Base-by-base conservation (phyloP, 2,329 filamentous ascomycete species). In the Claviceps fusiformis region DNA sequence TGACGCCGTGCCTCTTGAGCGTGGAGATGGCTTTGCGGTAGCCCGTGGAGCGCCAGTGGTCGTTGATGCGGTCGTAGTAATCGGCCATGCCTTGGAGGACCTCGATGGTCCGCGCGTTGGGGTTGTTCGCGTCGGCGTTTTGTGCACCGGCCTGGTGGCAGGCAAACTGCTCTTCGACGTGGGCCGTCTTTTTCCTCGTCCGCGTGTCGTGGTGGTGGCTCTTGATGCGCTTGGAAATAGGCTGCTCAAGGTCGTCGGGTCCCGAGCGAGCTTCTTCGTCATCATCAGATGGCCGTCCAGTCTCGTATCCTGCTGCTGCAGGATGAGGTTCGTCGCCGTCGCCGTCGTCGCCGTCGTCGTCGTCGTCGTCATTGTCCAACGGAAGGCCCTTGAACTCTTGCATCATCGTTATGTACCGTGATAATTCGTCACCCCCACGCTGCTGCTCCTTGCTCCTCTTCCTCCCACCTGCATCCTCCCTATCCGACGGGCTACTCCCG, bases 1-100 rank as follows among this genome's bases (percentile, higher is more conserved):
- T 85, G 50, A 61, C 62, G 0, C 72, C 65, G 58, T 91, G 85
- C 50, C 80, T 83, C 48, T 81, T 81, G 13, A 97, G 75, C 3
- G 81, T 86, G n/a, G 75, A 73, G 53, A 95, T 86, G 13, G 81
- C 89, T 65, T 84, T 87, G 39, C 88, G 82, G 66, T 95, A 96
- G 5, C 86, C 84, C 0, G 79, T 72, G 0, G 78, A 78, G 3
- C 89, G 82, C 87, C 88, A 96, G 41, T 82, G 78, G 63, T 96
- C 90, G 44, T 82, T 77, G n/a, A 80, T 81, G 7, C 83, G 77
- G 5, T 78, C 79, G 66, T 95, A 95, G 67, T 92, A 86, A 54
- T 84, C 78, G 46, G 81, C 78, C 87, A 96, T 90, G 60, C 86
- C 76, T 62, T 89, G 80, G 5, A 96, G 73, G 2, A 93, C 74